These are phyloP conservation scores for Suillus hirtellus DNA, from an alignment of 768 basidiomycete species.

Conservation along the genomic window DNA sequence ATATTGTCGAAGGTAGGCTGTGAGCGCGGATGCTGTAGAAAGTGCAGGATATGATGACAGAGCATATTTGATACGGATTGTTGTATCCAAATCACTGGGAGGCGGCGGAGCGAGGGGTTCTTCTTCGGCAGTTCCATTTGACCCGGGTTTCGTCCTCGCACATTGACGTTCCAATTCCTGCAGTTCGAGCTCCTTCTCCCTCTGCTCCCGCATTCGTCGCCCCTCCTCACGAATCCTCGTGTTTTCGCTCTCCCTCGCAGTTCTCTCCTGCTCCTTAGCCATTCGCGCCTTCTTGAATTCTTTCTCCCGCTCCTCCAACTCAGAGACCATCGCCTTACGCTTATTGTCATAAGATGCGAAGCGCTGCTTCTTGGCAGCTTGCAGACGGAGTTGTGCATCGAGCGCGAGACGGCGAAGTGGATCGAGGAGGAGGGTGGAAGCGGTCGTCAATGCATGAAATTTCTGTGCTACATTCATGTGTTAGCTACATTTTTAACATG, in stretches of 20 bases:
- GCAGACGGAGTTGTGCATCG: slow-evolving; percentile 73
- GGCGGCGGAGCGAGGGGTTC: slow-evolving; percentile 55
- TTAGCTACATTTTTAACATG: slow-evolving; percentile 1
- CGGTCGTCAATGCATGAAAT: slow-evolving; percentile 82
- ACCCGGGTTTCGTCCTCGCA: slow-evolving; percentile 26
- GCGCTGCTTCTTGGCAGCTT: slow-evolving; percentile 68
- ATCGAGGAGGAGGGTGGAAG: slow-evolving; percentile 80
- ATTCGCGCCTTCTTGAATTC: slow-evolving; percentile 70
- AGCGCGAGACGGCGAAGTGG: slow-evolving; percentile 76
- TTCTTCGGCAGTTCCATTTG: slow-evolving; percentile 32
- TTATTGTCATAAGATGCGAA: slow-evolving; percentile 71
- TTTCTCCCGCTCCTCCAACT: slow-evolving; percentile 76
- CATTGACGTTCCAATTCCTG: slow-evolving; percentile 37
- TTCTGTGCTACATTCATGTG: slow-evolving; percentile 53
- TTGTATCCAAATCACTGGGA: slow-evolving; percentile 70
- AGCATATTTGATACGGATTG: slow-evolving; percentile 69
- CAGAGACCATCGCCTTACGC: slow-evolving; percentile 71
- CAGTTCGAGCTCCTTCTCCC: slow-evolving; percentile 48
- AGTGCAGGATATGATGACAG: slow-evolving; percentile 50
- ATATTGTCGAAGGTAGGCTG: slow-evolving; percentile 54
- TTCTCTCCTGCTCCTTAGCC: slow-evolving; percentile 62
- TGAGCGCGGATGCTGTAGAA: slow-evolving; percentile 21
- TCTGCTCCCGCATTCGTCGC: slow-evolving; percentile 63
- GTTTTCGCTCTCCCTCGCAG: slow-evolving; percentile 55
- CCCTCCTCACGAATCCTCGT: slow-evolving; percentile 79